Base-by-base conservation (phyloP, 2,329 filamentous ascomycete genomes). In the Hypoxylon sp. region DNA sequence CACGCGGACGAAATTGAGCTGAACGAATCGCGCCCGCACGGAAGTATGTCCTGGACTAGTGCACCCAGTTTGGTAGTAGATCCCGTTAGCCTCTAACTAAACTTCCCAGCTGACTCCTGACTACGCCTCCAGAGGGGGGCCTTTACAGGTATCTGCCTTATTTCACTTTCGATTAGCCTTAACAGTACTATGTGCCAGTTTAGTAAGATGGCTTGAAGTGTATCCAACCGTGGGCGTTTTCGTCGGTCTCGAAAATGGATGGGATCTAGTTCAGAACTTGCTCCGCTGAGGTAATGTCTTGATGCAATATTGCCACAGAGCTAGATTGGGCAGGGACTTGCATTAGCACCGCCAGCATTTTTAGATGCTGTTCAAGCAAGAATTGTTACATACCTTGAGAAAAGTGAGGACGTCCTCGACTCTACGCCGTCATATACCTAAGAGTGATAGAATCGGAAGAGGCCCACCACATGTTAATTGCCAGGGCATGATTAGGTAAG, bases 21-120 rank as follows among this genome's bases (percentile, higher is more conserved):
- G 54, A 48, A 48, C 10, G 14, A 40, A 22, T 48, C 17, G 27
- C 20, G 11, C 46, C 14, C 30, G 22, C 53, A 14, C 30, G 13
- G 14, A 40, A 17, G 6, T 57, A 35, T n/a, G 13, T 14, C 13
- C 22, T 56, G 1, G 30, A n/a, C 27, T 57, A 57, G 22, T 33
- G 33, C 55, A 14, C 22, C 55, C 55, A 44, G 46, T 20, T 42
- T 48, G 55, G 17, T 46, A 31, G 55, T 35, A 31, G 14, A 35
- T 20, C 25, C 8, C 22, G 33, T 48, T 22, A 57, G 40, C 40
- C 30, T 22, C 17, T 20, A 22, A 17, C 33, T 17, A 30, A 30
- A 57, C 8, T 30, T 3, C 22, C 25, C 11, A 44, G 7, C 40
- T 44, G 40, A 44, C 5, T n/a, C n/a, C 14, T 20, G n/a, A 7